Percentiles rank a stretch among this genome's conserved stretches.
phyloP scores from a whole-genome alignment of 139 green algal genomes.

The Raphidocelis subcapitata region DNA sequence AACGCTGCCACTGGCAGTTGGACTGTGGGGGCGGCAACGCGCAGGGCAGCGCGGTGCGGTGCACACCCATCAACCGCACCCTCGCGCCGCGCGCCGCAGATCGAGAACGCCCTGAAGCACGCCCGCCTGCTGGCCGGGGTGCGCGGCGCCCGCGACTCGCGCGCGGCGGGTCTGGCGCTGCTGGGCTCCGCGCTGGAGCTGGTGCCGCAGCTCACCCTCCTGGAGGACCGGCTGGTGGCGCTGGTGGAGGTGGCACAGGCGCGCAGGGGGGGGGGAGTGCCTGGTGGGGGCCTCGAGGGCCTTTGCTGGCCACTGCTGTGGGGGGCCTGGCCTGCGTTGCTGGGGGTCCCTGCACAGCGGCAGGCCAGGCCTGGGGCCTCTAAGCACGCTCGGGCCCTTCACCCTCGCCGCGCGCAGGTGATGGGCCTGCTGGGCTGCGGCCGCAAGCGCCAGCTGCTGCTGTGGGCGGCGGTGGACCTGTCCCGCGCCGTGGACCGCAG shows the following conservation, averaged over 20 bases:
- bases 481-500: background rate
- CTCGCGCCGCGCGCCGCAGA: too few species aligned
- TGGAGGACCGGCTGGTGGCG: slow-evolving; percentile 57
- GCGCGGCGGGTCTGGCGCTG: slow-evolving; percentile 42
- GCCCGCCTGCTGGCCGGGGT: slow-evolving; percentile 60
- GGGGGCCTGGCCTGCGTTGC: too few species aligned
- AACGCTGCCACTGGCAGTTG: too few species aligned
- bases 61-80: too few species aligned
- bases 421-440: slow-evolving; percentile 54
- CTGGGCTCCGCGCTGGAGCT: slow-evolving; percentile 39
- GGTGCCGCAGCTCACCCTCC: slow-evolving; percentile 28
- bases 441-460: slow-evolving; percentile 69
- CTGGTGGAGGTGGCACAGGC: slow-evolving; percentile 62
- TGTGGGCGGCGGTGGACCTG: slow-evolving; percentile 69
- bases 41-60: too few species aligned
- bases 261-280: too few species aligned
- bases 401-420: slow-evolving; percentile 30
- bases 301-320: too few species aligned
- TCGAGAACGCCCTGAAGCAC: slow-evolving; percentile 66
- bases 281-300: background rate
- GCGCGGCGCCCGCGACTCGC: slow-evolving; percentile 13
- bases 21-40: too few species aligned
- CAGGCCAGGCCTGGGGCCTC: too few species aligned
- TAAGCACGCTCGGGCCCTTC: too few species aligned
- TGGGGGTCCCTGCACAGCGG: too few species aligned